Evolutionary conservation across 1,284 basidiomycete species (phyloP).

Genomic region (Stereum hirsutum): DNA sequence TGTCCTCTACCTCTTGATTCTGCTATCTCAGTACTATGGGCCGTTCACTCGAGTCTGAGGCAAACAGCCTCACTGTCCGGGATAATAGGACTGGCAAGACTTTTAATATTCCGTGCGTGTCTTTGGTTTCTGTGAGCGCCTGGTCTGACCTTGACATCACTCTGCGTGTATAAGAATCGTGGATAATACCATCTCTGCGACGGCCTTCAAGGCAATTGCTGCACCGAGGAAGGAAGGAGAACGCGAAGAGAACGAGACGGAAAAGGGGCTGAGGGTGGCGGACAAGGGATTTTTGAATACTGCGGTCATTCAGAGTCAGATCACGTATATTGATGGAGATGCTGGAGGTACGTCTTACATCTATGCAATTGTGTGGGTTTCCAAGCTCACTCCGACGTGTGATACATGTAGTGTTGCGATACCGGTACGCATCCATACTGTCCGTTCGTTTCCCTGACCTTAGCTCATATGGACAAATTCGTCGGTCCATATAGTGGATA

Average conservation of each 20-base stretch:
- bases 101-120: slow-evolving; percentile 56
- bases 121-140: not conserved
- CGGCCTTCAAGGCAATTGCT: slow-evolving; percentile 70
- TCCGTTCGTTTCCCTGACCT: not conserved
- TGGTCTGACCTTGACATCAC: not conserved
- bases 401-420: slow-evolving; percentile 48
- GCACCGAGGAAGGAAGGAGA: slow-evolving; percentile 49
- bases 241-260: slow-evolving; percentile 75
- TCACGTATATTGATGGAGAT: slow-evolving; percentile 86
- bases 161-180: slow-evolving; percentile 39
- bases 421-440: slow-evolving; percentile 36
- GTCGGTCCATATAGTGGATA: slow-evolving; percentile 53
- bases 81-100: slow-evolving; percentile 83
- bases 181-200: slow-evolving; percentile 71
- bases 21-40: slow-evolving; percentile 33
- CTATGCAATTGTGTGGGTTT: not conserved
- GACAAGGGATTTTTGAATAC: slow-evolving; percentile 85
- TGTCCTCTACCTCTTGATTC: no score
- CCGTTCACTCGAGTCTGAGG: slow-evolving; percentile 24
- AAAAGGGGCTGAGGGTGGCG: slow-evolving; percentile 66
- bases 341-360: slow-evolving; percentile 47
- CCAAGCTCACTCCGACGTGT: no score
- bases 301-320: slow-evolving; percentile 71
- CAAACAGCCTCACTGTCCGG: slow-evolving; percentile 47
- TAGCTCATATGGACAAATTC: not conserved